Base-by-base conservation (phyloP, 2,329 filamentous ascomycete species). In the Beauveria caledonica region DNA sequence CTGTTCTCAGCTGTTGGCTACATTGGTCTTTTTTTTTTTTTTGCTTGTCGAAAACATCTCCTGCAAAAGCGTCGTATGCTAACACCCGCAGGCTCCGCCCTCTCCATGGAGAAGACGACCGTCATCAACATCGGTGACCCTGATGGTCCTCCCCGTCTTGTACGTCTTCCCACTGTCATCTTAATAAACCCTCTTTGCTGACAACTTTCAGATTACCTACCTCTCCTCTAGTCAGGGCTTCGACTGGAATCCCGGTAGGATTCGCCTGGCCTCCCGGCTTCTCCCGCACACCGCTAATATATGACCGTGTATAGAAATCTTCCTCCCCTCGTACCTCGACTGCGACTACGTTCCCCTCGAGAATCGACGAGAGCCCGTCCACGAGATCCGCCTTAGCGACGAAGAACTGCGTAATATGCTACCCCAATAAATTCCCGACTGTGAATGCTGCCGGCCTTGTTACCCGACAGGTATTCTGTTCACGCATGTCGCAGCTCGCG, bases 211-310 rank as follows among this genome's bases (percentile, higher is more conserved):
- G 88, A 90, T 92, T 64, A 89, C 88, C 23, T 93, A 90, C 71
- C 84, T 92, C 55, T 86, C 89, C 63, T 87, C 86, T 6, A 88
- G 86, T 68, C 89, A 93, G 74, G 89, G 89, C 61, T 93, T 91
- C 69, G 85, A 86, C 63, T 93, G 89, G 89, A 92, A 92, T 72
- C 88, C 89, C 72, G 86, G 86, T 87, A 76, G 57, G 74, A 36
- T 66, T 25, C 9, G 9, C 33, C 29, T 23, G 29, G n/a, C 15
- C 42, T 23, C 58, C 40, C 44, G 49, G 17, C 55, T 46, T 44
- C 27, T 44, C 19, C 42, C 48, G 50, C 36, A 48, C 56, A 55
- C 56, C 50, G 51, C 56, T 59, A 52, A 58, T 42, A 23, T 39
- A 33, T 29, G n/a, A 17, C 2, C 19, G 59, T 23, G 9, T 9